Percentiles rank a stretch among this genome's conserved stretches.
Conservation (phyloP, 2,329 filamentous ascomycete genomes). For the Westerdykella ornata region DNA sequence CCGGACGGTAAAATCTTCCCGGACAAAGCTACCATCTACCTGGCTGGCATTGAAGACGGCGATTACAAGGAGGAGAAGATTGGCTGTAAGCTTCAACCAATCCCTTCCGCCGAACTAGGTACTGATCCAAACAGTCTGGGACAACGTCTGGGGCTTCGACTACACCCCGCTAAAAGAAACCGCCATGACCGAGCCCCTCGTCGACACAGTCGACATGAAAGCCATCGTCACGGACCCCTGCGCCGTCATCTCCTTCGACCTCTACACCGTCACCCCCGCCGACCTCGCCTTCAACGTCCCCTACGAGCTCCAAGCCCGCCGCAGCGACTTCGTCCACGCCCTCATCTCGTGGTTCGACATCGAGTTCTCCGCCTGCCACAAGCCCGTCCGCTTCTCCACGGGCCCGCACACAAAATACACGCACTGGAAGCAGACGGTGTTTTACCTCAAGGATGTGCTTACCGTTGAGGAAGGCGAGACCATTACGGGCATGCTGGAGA, state of each 20-base stretch:
- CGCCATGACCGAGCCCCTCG: slow-evolving; percentile 88
- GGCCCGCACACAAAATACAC: slow-evolving; percentile 98
- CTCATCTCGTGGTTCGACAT: slow-evolving; percentile 99
- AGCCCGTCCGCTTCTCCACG: slow-evolving; percentile 92
- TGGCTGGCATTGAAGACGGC: slow-evolving; percentile 95
- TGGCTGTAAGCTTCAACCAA: slow-evolving; percentile 58
- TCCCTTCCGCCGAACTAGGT: neutral
- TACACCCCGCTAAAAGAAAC: slow-evolving; percentile 91
- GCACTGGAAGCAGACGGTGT: slow-evolving; percentile 99
- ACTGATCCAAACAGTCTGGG: slow-evolving; percentile 66
- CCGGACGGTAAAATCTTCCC: slow-evolving; percentile 93
- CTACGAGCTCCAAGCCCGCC: slow-evolving; percentile 69
- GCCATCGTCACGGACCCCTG: slow-evolving; percentile 90
- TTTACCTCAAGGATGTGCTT: slow-evolving; percentile 89
- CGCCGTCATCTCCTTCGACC: slow-evolving; percentile 77
- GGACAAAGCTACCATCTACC: slow-evolving; percentile 96
- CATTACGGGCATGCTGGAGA: slow-evolving; percentile 65
- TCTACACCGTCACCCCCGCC: slow-evolving; percentile 78
- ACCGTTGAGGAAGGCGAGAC: slow-evolving; percentile 84
- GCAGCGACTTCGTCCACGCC: slow-evolving; percentile 93
- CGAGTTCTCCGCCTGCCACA: slow-evolving; percentile 96
- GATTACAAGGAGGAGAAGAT: slow-evolving; percentile 99
- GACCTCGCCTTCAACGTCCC: slow-evolving; percentile 79
- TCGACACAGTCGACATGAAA: slow-evolving; percentile 97
- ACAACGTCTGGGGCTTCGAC: slow-evolving; percentile 97